Evolutionary conservation across 345 rosid species (phyloP).

Genomic region (Rhizophora apiculata): DNA sequence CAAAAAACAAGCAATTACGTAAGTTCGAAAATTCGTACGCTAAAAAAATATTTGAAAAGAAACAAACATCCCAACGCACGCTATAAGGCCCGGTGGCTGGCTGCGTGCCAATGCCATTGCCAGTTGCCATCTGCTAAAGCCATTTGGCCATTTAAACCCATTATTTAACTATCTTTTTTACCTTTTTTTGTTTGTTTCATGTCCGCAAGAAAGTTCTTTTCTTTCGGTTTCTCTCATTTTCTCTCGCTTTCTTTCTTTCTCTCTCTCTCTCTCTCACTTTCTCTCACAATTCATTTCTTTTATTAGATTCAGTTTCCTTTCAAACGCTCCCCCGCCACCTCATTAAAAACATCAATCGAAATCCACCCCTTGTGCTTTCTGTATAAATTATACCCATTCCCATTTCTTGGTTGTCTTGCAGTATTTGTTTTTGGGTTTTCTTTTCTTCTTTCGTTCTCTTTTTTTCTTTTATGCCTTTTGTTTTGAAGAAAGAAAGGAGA

Average conservation of each 20-base stretch:
- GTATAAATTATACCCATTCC: conserved; percentile 3
- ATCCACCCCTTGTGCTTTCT: not conserved
- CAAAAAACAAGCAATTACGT: not conserved
- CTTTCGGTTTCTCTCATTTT: not conserved
- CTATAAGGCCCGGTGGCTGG: conserved; percentile 10
- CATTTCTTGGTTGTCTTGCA: not conserved
- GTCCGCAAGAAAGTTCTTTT: not conserved
- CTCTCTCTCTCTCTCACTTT: not conserved
- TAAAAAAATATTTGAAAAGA: too few relatives aligned
- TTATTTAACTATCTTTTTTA: too few relatives aligned
- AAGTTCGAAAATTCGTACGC: conserved; percentile 1
- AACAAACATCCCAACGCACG: not conserved
- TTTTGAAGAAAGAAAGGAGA: not conserved
- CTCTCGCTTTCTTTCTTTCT: not conserved
- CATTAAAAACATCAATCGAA: not conserved
- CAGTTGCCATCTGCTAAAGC: too few relatives aligned
- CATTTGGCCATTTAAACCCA: too few relatives aligned
- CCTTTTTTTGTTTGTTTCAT: too few relatives aligned
- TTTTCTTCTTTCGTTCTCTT: not conserved
- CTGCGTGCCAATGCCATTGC: not conserved
- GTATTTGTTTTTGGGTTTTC: not conserved
- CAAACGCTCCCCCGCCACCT: not conserved
- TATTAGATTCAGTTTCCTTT: conserved; percentile 3
- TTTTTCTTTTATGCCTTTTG: not conserved
- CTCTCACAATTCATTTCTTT: conserved; percentile 9